phyloP scores from a whole-genome alignment of 2,329 filamentous ascomycete species.

The Hypoxylon sp. region DNA sequence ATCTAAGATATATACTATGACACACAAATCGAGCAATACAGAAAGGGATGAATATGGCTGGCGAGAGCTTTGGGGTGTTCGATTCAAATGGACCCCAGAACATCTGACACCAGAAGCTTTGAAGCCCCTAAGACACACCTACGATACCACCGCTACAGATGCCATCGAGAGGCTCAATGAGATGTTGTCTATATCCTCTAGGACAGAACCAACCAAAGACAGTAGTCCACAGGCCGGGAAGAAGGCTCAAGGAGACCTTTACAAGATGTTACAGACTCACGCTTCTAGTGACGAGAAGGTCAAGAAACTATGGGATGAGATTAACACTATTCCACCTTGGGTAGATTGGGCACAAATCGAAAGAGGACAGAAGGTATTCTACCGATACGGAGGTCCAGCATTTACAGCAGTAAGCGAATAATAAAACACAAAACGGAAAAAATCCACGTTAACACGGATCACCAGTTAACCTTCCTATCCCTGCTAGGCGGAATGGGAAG shows the following conservation, averaged over 20 bases:
- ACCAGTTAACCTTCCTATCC: slow-evolving; percentile 65
- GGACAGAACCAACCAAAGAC: slow-evolving; percentile 34
- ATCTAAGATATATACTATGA: slow-evolving; percentile 30
- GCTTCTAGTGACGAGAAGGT: slow-evolving; percentile 63
- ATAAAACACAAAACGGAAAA: background rate
- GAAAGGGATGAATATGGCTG: slow-evolving; percentile 27
- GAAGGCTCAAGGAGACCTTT: slow-evolving; percentile 64
- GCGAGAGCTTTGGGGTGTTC: slow-evolving; percentile 65
- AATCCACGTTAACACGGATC: slow-evolving; percentile 2
- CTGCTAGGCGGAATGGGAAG: slow-evolving; percentile 74
- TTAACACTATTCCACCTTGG: slow-evolving; percentile 75
- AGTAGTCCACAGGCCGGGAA: slow-evolving; percentile 41
- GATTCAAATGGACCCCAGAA: slow-evolving; percentile 72
- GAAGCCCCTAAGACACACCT: slow-evolving; percentile 68
- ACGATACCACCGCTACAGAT: slow-evolving; percentile 73
- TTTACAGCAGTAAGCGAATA: slow-evolving; percentile 60
- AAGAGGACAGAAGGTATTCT: slow-evolving; percentile 79
- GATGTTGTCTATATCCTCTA: slow-evolving; percentile 58
- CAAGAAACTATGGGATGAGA: slow-evolving; percentile 68
- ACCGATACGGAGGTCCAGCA: slow-evolving; percentile 74
- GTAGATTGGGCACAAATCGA: slow-evolving; percentile 80
- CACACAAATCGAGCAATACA: slow-evolving; percentile 2
- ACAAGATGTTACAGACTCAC: slow-evolving; percentile 68
- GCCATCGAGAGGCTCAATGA: slow-evolving; percentile 70
- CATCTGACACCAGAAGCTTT: slow-evolving; percentile 70